phyloP scores from a whole-genome alignment of 371 early-diverging fungal genomes.

The Batkoa obscura region DNA sequence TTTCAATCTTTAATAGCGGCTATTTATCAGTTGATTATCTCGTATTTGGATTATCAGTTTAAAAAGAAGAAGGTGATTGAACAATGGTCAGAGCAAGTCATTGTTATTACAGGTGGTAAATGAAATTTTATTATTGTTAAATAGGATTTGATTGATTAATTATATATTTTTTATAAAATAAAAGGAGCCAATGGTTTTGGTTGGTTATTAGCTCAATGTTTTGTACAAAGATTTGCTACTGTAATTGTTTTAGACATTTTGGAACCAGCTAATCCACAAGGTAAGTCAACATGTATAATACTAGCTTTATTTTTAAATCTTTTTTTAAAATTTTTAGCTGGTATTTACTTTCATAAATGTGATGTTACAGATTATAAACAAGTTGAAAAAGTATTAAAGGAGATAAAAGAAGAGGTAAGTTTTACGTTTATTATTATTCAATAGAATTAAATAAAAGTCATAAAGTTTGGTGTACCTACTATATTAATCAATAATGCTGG shows the following conservation, averaged over 20 bases:
- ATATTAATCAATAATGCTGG: constrained; percentile 5
- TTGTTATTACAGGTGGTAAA: constrained; percentile 6
- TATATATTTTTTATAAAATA: not conserved
- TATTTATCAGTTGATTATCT: too few relatives aligned
- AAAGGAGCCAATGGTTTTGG: constrained; percentile 3
- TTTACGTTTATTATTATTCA: not conserved
- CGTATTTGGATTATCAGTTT: too few relatives aligned
- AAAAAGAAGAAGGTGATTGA: too few relatives aligned
- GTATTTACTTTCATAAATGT: not conserved
- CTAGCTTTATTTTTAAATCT: too few relatives aligned
- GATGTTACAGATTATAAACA: not conserved
- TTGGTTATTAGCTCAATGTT: not conserved
- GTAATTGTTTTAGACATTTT: constrained; percentile 1
- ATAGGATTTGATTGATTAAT: not conserved
- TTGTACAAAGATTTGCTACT: not conserved
- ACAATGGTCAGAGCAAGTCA: not conserved
- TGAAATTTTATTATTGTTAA: not conserved
- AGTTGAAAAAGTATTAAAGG: not conserved
- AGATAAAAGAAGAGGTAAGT: constrained; percentile 1
- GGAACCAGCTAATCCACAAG: not conserved
- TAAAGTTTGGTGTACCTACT: constrained; percentile 6
- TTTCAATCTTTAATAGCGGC: too few relatives aligned
- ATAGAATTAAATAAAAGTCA: not conserved
- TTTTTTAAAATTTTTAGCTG: not conserved
- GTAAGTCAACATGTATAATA: too few relatives aligned